Evolutionary conservation across 1,284 basidiomycete species (phyloP), one percentile per base, ranked within the genome.

Genomic region (Heterobasidion occidentale): DNA sequence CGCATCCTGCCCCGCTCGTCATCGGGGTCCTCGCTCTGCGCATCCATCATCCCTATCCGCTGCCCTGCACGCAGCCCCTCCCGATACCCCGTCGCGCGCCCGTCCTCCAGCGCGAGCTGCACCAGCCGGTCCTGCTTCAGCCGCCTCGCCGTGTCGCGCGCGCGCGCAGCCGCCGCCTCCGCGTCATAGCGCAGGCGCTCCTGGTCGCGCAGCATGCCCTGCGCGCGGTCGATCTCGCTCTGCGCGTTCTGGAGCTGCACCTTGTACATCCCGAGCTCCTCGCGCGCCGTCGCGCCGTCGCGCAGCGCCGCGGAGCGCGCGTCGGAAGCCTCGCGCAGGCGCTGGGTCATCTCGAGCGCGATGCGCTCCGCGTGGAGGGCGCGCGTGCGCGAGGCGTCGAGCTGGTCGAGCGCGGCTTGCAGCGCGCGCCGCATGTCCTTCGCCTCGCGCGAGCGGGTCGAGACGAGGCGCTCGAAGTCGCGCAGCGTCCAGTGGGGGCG

Each of bases 241-340:
- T 70, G 67, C 8, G 71, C 71, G 50, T 65, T 69, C 14, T 67
- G 65, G 52, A 70, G 62, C 58, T 71, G 67, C 12, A 69, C 60
- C 58, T 71, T 71, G 65, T 72, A 72, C 56, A 69, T 58, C 35
- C 64, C 62, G 8, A 73, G 60, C 59, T 72, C 70, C 52, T 69
- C 64, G 36, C 74, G 79, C 9, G 77, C 70, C 50, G 72, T 71
- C 14, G 74, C 69, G 2, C 75, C 72, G 27, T 87, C 82, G 38
- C 75, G 73, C 61, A 81, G 71, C n/a, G 82, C 79, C 53, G 66
- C 58, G 1, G 78, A 48, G 57, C 82, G 73, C 2, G 75, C 77
- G 36, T 85, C 78, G 58, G 84, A 83, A 35, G 81, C 73, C 9
- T 74, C 70, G 64, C 78, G 81, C 61, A 87, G 74, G 47, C 80